Percentiles rank a stretch among this genome's conserved stretches.
phyloP scores from a whole-genome alignment of 2,329 filamentous ascomycete species.

The Pseudofabraea citricarpa region DNA sequence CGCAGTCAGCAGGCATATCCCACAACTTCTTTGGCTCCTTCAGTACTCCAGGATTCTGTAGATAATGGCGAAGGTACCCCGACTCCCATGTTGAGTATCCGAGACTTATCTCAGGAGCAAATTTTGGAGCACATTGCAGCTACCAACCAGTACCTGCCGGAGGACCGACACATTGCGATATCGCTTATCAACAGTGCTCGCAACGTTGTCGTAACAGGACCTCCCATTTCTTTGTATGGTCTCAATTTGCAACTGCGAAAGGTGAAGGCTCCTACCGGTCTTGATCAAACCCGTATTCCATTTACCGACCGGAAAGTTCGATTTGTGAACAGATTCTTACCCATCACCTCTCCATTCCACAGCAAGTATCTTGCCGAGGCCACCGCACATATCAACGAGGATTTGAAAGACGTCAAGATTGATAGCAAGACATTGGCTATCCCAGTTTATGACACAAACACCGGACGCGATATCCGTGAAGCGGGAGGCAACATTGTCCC shows the following conservation, averaged over 20 bases:
- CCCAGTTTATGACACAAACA: conserved; percentile 85
- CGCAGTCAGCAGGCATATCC: conserved; percentile 97
- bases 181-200: conserved; percentile 95
- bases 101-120: conserved; percentile 80
- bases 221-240: conserved; percentile 93
- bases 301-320: conserved; percentile 94
- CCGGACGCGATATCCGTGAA: conserved; percentile 75
- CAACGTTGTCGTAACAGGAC: conserved; percentile 94
- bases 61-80: conserved; percentile 94
- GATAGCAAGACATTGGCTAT: conserved; percentile 70
- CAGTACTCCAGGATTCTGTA: conserved; percentile 84
- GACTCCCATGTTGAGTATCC: conserved; percentile 96
- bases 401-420: conserved; percentile 78
- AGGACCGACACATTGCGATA: conserved; percentile 89
- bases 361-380: conserved; percentile 87
- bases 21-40: conserved; percentile 86
- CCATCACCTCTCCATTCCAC: conserved; percentile 97
- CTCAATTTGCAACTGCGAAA: conserved; percentile 92
- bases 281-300: conserved; percentile 91
- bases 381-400: conserved; percentile 76
- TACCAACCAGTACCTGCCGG: conserved; percentile 92
- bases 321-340: conserved; percentile 94
- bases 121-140: conserved; percentile 96
- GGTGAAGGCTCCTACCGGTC: conserved; percentile 93
- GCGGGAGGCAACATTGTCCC: conserved; percentile 78